Evolutionary conservation across 2,329 filamentous ascomycete genomes (phyloP).

Genomic region (Colletotrichum sojae): DNA sequence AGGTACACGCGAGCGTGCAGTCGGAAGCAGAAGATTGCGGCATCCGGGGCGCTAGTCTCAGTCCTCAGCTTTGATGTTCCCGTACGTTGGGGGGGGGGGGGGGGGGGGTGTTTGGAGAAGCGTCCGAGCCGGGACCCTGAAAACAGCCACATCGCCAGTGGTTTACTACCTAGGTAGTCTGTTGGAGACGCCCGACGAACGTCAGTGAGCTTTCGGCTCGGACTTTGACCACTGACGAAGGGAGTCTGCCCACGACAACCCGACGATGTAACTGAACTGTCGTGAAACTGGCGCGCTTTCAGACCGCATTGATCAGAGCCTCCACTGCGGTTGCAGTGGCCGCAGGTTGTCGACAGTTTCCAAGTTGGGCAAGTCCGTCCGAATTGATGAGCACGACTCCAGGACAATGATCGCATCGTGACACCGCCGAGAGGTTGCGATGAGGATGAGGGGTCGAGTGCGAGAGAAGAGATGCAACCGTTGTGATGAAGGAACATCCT

Average conservation of each 20-base stretch:
- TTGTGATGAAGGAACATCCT: slow-evolving; percentile 1
- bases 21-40: slow-evolving; percentile 4
- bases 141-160: slow-evolving; percentile 15
- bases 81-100: slow-evolving; percentile 3
- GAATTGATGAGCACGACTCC: not conserved
- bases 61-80: slow-evolving; percentile 23
- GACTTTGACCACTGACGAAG: not conserved
- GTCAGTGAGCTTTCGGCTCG: not conserved
- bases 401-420: not conserved
- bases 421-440: slow-evolving; percentile 1
- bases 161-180: not conserved
- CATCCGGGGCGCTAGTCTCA: slow-evolving; percentile 24
- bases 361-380: slow-evolving; percentile 1
- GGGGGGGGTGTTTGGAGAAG: slow-evolving; percentile 14
- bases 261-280: slow-evolving; percentile 2
- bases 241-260: slow-evolving; percentile 8
- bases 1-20: slow-evolving; percentile 11
- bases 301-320: not conserved
- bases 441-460: not conserved
- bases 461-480: not conserved
- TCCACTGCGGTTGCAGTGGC: not conserved
- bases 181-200: not conserved
- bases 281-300: not conserved
- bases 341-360: not conserved
- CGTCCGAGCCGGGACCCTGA: slow-evolving; percentile 16